Evolutionary conservation across 768 basidiomycete species (phyloP).

Genomic region (Trichaptum fuscoviolaceum): DNA sequence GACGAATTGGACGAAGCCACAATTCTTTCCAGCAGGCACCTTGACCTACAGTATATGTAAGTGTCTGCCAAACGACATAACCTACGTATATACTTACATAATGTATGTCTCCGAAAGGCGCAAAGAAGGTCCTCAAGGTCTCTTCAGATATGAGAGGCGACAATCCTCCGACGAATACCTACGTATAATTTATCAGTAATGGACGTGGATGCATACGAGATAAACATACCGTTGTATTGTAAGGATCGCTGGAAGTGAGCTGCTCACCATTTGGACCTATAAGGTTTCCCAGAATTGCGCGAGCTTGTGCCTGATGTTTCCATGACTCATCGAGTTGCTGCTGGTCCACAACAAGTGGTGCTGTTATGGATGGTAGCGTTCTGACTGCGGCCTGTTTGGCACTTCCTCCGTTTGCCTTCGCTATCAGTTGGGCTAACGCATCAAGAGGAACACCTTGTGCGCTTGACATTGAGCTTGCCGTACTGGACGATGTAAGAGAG

Average conservation of each 20-base stretch:
- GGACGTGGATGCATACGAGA: background rate
- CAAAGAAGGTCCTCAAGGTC: conserved; percentile 84
- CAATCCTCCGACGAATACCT: conserved; percentile 79
- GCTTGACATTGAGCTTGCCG: background rate
- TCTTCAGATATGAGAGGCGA: conserved; percentile 89
- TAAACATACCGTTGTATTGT: conserved; percentile 76
- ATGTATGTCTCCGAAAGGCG: conserved; percentile 90
- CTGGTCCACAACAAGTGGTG: conserved; percentile 40
- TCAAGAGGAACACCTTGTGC: background rate
- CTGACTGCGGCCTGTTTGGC: background rate
- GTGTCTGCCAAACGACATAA: conserved; percentile 13
- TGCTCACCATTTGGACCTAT: conserved; percentile 86
- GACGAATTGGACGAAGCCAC: conserved; percentile 94
- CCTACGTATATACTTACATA: conserved; percentile 51
- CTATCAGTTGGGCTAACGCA: conserved; percentile 1
- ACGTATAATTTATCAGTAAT: background rate
- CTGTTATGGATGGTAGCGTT: conserved; percentile 26
- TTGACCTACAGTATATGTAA: conserved; percentile 57
- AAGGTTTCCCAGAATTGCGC: conserved; percentile 75
- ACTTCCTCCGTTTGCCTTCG: background rate
- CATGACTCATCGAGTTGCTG: conserved; percentile 64
- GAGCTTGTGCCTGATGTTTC: conserved; percentile 81
- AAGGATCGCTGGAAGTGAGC: conserved; percentile 86
- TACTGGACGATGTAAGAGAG: background rate
- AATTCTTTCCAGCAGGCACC: conserved; percentile 94